These are phyloP conservation scores for Cyclostephanos tholiformis DNA, from an alignment of 108 stramenopile genomes.

Conservation along the genomic window DNA sequence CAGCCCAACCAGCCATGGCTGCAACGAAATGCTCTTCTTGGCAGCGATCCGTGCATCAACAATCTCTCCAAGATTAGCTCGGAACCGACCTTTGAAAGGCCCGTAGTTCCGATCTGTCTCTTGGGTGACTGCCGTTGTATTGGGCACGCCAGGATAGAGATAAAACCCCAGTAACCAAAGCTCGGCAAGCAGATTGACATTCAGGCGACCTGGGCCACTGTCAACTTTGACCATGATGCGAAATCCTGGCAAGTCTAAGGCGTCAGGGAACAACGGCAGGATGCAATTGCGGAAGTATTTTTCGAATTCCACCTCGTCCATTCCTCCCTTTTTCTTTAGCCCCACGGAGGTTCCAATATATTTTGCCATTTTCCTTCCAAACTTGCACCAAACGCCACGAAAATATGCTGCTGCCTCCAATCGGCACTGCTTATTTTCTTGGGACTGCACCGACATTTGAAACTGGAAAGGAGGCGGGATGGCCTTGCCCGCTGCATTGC, in stretches of 20 bases:
- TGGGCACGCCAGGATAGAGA: slow-evolving; percentile 24
- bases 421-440: slow-evolving; percentile 1
- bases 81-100: slow-evolving; percentile 22
- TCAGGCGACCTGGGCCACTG: slow-evolving; percentile 34
- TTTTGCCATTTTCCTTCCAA: slow-evolving; percentile 11
- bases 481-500: slow-evolving; percentile 8
- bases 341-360: slow-evolving; percentile 8
- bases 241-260: slow-evolving; percentile 14
- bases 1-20: slow-evolving; percentile 9
- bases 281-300: slow-evolving; percentile 21
- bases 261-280: slow-evolving; percentile 28
- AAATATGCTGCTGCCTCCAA: slow-evolving; percentile 1
- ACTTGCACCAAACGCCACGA: slow-evolving; percentile 14
- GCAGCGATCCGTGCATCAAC: background rate
- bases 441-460: slow-evolving; percentile 7
- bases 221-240: slow-evolving; percentile 28
- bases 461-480: slow-evolving; percentile 18
- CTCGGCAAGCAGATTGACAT: slow-evolving; percentile 13
- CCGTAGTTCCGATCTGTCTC: slow-evolving; percentile 30
- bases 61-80: slow-evolving; percentile 3
- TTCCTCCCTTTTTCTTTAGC: slow-evolving; percentile 29
- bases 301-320: slow-evolving; percentile 22
- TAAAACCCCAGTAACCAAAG: slow-evolving; percentile 14
- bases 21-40: slow-evolving; percentile 2
- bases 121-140: slow-evolving; percentile 31